A percentile compares a stretch with the other conserved stretches of the same genome.
Evolutionary conservation across 768 basidiomycete genomes (phyloP).

Genomic region (Kwoniella heveanensis): DNA sequence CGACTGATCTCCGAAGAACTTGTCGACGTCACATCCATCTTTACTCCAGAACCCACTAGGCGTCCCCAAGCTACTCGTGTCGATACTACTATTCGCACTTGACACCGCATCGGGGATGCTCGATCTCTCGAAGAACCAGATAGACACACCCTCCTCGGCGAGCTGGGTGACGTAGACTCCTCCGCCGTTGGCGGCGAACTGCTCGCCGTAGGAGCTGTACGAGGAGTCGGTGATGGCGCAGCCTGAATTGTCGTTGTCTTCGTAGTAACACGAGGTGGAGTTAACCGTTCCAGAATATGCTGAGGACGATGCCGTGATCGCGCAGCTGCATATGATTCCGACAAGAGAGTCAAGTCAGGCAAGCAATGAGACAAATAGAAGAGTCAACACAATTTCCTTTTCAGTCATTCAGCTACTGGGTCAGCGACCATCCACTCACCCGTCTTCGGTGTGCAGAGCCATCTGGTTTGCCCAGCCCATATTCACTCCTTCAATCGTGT

Average conservation of each 20-base stretch:
- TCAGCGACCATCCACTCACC: too few species aligned
- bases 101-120: constrained; percentile 17
- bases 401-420: too few species aligned
- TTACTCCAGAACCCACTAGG: constrained; percentile 29
- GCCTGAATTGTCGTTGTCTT: constrained; percentile 62
- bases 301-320: constrained; percentile 24
- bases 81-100: constrained; percentile 4
- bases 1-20: constrained; percentile 52
- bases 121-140: constrained; percentile 64
- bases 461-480: constrained; percentile 67
- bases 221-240: constrained; percentile 67
- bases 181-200: constrained; percentile 68
- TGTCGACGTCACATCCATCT: constrained; percentile 58
- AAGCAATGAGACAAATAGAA: too few species aligned
- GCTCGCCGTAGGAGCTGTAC: constrained; percentile 66
- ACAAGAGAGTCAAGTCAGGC: too few species aligned
- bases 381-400: too few species aligned
- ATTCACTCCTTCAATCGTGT: constrained; percentile 82
- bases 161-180: constrained; percentile 77
- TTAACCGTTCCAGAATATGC: constrained; percentile 49
- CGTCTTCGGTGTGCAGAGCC: constrained; percentile 68
- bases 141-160: constrained; percentile 60
- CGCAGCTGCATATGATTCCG: too few species aligned
- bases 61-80: constrained; percentile 4
- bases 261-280: constrained; percentile 60